Conservation (phyloP, 257 asterid species). For the Paulownia fortunei region DNA sequence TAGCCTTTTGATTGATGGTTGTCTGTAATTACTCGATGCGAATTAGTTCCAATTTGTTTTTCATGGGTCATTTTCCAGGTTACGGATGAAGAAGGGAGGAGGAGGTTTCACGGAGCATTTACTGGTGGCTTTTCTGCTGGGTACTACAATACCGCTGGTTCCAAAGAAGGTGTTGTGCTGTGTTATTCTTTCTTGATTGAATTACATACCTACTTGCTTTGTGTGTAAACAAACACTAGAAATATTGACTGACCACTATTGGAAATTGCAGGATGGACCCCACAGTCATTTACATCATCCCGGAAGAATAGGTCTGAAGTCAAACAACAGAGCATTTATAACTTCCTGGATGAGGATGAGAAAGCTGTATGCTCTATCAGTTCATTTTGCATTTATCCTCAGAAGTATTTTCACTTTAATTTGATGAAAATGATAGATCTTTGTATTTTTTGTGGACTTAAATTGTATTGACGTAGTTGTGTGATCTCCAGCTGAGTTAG, state of each 20-base stretch:
- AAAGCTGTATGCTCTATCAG: slow-evolving; percentile 66
- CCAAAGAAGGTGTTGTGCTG: slow-evolving; percentile 76
- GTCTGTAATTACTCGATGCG: not conserved
- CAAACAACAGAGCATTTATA: slow-evolving; percentile 63
- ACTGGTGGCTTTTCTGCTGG: slow-evolving; percentile 97
- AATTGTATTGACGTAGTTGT: not conserved
- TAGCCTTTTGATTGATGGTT: slow-evolving; percentile 9
- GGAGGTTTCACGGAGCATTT: slow-evolving; percentile 99
- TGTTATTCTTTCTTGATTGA: slow-evolving; percentile 3
- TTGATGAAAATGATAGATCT: slow-evolving; percentile 1
- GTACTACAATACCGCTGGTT: slow-evolving; percentile 84
- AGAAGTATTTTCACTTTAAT: not conserved
- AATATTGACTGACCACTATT: not conserved
- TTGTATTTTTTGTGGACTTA: not conserved
- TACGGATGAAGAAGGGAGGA: slow-evolving; percentile 89
- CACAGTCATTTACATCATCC: slow-evolving; percentile 85
- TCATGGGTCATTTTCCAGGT: slow-evolving; percentile 55
- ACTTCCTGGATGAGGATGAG: slow-evolving; percentile 94
- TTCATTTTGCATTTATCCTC: slow-evolving; percentile 23
- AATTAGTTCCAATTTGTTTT: not conserved
- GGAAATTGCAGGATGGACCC: slow-evolving; percentile 84
- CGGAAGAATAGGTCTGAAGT: slow-evolving; percentile 85
- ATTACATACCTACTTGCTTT: not conserved
- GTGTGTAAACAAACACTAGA: not conserved
- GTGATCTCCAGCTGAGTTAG: not conserved